phyloP scores from a whole-genome alignment of 2,329 filamentous ascomycete species.

The Aspergillus viridinutans region DNA sequence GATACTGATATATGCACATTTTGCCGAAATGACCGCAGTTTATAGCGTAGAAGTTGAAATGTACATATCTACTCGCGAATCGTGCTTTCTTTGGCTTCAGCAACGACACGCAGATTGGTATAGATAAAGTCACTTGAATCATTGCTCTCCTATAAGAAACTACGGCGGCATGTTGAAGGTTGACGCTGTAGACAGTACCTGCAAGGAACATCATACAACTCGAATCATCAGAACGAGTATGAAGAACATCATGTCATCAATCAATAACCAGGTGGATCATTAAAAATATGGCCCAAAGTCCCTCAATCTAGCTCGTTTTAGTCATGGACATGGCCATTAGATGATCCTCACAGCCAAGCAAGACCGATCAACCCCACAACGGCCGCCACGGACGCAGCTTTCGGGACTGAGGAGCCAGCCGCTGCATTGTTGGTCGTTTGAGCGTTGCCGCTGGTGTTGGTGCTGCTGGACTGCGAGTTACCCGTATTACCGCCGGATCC shows the following conservation, averaged over 20 bases:
- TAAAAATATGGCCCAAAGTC: not conserved
- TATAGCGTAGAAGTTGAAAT: not conserved
- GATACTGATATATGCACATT: not conserved
- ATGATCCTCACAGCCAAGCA: constrained; percentile 20
- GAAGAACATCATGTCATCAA: not conserved
- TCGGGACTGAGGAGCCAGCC: constrained; percentile 8
- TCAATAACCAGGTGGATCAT: not conserved
- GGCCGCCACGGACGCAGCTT: constrained; percentile 17
- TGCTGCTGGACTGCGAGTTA: constrained; percentile 1
- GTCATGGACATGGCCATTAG: not conserved
- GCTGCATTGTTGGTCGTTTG: constrained; percentile 14
- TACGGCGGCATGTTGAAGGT: not conserved
- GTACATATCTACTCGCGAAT: not conserved
- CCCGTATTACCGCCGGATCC: not conserved
- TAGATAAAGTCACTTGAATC: not conserved
- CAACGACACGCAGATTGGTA: not conserved
- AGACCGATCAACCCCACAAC: constrained; percentile 21
- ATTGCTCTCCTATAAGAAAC: not conserved
- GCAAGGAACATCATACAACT: not conserved
- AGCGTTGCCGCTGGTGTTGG: constrained; percentile 1
- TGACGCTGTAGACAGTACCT: not conserved
- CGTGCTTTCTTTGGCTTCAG: not conserved
- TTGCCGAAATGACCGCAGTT: not conserved
- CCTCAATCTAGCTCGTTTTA: not conserved
- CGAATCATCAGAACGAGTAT: not conserved